These are phyloP conservation scores for Lecanicillium sp. DNA, from an alignment of 2,329 filamentous ascomycete genomes.

Conservation along the genomic window DNA sequence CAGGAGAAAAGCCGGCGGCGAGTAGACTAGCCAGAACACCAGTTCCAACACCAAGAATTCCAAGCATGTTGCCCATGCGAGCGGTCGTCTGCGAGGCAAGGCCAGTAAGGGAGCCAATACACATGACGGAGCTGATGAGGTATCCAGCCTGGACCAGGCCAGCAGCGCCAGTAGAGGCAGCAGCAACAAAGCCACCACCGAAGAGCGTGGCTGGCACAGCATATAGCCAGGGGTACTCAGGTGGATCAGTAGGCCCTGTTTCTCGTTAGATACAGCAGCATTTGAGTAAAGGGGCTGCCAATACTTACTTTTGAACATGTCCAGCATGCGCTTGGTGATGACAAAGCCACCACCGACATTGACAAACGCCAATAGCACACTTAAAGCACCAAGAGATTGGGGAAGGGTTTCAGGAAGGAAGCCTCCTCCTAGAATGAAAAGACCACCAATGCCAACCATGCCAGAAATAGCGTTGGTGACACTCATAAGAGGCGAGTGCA, in stretches of 20 bases:
- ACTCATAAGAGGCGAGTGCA: constrained; percentile 86
- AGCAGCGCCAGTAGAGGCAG: constrained; percentile 71
- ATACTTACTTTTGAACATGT: constrained; percentile 72
- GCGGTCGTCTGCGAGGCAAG: constrained; percentile 77
- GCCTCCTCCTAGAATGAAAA: constrained; percentile 83
- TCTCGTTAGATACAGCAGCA: constrained; percentile 8
- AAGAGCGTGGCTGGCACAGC: constrained; percentile 69
- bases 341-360: constrained; percentile 86
- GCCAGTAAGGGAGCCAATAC: constrained; percentile 75
- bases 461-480: constrained; percentile 90
- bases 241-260: constrained; percentile 67
- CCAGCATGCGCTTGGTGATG: constrained; percentile 87
- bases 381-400: constrained; percentile 68
- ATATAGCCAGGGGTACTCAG: constrained; percentile 84
- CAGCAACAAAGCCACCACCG: constrained; percentile 71
- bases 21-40: constrained; percentile 77
- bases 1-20: constrained; percentile 71
- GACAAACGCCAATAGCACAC: constrained; percentile 77
- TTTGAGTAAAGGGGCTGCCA: background rate
- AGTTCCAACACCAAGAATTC: constrained; percentile 75
- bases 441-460: constrained; percentile 81
- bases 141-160: constrained; percentile 84
- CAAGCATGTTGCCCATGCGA: constrained; percentile 75
- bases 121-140: constrained; percentile 73
- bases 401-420: constrained; percentile 70